Conservation (phyloP, 192 early-diverging fungal genomes). For the Oehlia diaphana region DNA sequence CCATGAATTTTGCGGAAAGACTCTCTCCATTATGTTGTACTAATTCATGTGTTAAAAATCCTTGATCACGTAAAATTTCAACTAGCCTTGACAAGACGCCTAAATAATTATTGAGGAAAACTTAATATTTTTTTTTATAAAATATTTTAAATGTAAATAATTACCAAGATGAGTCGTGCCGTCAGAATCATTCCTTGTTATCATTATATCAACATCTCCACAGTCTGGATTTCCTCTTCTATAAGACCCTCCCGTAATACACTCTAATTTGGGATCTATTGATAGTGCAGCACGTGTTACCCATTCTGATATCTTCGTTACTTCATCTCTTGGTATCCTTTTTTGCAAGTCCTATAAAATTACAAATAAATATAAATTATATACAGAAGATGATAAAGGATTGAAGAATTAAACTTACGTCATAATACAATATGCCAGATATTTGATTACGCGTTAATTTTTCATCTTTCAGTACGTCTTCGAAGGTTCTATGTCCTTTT, state of each 20-base stretch:
- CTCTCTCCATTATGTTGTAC: not conserved
- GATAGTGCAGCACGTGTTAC: not conserved
- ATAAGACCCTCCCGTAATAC: not conserved
- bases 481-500: constrained; percentile 8
- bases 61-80: not conserved
- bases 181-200: not conserved
- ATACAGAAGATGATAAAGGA: not conserved
- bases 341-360: not conserved
- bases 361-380: not conserved
- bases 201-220: constrained; percentile 13
- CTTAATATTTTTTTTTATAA: not conserved
- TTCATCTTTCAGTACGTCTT: not conserved
- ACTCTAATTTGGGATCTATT: not conserved
- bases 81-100: not conserved
- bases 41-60: not conserved
- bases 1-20: constrained; percentile 1
- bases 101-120: not conserved
- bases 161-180: constrained; percentile 4
- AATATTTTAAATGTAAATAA: not conserved
- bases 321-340: not conserved
- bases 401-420: not conserved
- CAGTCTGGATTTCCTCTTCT: not conserved
- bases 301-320: not conserved
- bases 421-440: not conserved
- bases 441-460: constrained; percentile 6